Conservation (phyloP, 1,284 basidiomycete genomes). For the Ustilago tritici region DNA sequence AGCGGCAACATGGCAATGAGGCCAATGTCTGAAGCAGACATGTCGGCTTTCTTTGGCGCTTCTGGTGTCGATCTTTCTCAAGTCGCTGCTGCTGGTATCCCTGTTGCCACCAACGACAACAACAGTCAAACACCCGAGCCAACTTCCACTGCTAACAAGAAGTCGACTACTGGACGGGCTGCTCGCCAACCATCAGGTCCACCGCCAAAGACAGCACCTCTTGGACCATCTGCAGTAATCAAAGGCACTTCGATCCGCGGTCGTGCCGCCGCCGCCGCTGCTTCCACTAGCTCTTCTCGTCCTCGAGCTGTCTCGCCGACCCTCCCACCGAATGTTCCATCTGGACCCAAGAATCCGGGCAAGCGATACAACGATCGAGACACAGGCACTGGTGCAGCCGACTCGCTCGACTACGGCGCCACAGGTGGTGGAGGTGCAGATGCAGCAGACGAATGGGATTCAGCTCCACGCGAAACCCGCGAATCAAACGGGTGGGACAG, state of each 20-base stretch:
- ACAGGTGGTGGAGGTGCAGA: constrained; percentile 32
- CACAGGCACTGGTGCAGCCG: constrained; percentile 55
- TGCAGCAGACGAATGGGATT: constrained; percentile 28
- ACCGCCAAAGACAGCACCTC: constrained; percentile 25
- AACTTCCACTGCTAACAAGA: not conserved
- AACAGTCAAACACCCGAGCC: not conserved
- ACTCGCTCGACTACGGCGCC: constrained; percentile 65
- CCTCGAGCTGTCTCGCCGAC: constrained; percentile 39
- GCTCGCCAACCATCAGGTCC: not conserved
- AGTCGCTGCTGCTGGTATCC: constrained; percentile 35
- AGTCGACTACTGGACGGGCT: not conserved
- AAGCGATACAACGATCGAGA: constrained; percentile 67
- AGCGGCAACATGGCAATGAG: constrained; percentile 20
- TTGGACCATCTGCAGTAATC: constrained; percentile 9
- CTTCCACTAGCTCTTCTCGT: constrained; percentile 7
- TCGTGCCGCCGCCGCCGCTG: constrained; percentile 33
- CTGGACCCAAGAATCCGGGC: constrained; percentile 56
- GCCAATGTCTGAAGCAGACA: constrained; percentile 39
- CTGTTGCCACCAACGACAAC: constrained; percentile 1
- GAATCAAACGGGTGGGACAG: constrained; percentile 17
- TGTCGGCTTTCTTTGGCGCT: constrained; percentile 47
- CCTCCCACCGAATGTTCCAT: constrained; percentile 54
- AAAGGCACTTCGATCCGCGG: constrained; percentile 46
- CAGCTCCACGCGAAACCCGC: constrained; percentile 3
- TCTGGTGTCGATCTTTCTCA: constrained; percentile 42